Percentiles rank a stretch among this genome's conserved stretches.
Evolutionary conservation across 2,329 filamentous ascomycete genomes (phyloP).

Genomic region (Paecilomyces sp.): DNA sequence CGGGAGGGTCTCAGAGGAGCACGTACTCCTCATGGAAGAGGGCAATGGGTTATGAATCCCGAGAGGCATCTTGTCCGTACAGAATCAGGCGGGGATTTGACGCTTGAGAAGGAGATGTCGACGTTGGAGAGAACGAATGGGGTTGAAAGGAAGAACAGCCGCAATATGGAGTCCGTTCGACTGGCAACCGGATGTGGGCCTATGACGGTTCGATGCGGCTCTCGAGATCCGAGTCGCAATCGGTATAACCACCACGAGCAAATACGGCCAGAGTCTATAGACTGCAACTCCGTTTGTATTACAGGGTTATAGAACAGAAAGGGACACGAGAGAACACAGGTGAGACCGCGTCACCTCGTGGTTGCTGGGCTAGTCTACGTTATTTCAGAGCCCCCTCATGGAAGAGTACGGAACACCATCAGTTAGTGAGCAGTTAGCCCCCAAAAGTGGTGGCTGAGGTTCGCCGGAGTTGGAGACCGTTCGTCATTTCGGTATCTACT

Average conservation of each 20-base stretch:
- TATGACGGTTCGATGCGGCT: neutral
- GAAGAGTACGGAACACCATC: neutral
- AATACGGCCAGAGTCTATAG: neutral
- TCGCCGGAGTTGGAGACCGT: neutral
- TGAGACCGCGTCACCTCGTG: neutral
- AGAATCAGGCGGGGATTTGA: neutral
- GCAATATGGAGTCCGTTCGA: neutral
- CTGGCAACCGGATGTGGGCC: neutral
- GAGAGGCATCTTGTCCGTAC: constrained; percentile 30
- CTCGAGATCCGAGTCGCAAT: neutral
- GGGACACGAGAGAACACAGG: neutral
- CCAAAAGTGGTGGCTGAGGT: neutral
- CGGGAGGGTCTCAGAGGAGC: constrained; percentile 7
- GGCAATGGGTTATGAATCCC: constrained; percentile 42
- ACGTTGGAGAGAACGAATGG: constrained; percentile 1
- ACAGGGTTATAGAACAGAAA: neutral
- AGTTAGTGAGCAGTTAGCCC: neutral
- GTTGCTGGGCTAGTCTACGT: neutral
- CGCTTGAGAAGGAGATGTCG: constrained; percentile 3
- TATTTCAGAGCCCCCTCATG: neutral
- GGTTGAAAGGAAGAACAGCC: neutral
- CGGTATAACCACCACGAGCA: neutral
- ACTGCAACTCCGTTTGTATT: neutral
- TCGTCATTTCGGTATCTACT: neutral
- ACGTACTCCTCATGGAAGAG: constrained; percentile 42